A percentile compares a stretch with the other conserved stretches of the same genome.
phyloP scores from a whole-genome alignment of 148 eudicot genomes.

The Spergularia marina region DNA sequence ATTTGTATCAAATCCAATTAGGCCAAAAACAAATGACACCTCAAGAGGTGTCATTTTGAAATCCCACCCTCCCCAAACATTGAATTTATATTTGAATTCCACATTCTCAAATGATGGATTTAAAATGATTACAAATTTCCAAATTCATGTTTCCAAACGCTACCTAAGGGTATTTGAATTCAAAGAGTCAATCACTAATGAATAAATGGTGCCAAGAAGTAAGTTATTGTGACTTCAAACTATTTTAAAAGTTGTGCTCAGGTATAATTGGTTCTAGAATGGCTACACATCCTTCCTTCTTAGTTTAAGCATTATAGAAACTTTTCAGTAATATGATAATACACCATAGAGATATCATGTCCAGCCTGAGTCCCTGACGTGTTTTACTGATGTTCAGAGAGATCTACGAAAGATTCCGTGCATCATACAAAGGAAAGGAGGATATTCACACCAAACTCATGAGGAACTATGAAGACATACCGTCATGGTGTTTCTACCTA shows the following conservation, averaged over 20 bases:
- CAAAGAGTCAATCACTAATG: neutral
- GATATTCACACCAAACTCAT: constrained; percentile 85
- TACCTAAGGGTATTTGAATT: neutral
- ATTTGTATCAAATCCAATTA: no score
- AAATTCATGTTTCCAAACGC: no score
- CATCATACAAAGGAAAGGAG: constrained; percentile 73
- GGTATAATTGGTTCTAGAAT: no score
- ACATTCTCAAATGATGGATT: no score
- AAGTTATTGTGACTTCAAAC: no score
- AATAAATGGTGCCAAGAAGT: neutral
- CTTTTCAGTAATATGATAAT: neutral
- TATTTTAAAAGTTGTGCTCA: no score
- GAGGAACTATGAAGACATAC: constrained; percentile 86
- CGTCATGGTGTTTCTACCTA: constrained; percentile 85
- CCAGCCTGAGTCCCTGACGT: neutral
- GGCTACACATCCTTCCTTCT: no score
- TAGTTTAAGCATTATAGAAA: neutral
- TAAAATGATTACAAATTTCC: no score
- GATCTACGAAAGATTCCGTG: constrained; percentile 61
- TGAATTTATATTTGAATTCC: no score
- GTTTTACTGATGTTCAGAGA: constrained; percentile 46
- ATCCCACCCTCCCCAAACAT: no score
- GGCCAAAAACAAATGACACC: no score
- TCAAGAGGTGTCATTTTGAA: no score
- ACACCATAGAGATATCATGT: neutral